Base-by-base conservation (phyloP, 2,329 filamentous ascomycete species). In the Neofusicoccum laricinum region DNA sequence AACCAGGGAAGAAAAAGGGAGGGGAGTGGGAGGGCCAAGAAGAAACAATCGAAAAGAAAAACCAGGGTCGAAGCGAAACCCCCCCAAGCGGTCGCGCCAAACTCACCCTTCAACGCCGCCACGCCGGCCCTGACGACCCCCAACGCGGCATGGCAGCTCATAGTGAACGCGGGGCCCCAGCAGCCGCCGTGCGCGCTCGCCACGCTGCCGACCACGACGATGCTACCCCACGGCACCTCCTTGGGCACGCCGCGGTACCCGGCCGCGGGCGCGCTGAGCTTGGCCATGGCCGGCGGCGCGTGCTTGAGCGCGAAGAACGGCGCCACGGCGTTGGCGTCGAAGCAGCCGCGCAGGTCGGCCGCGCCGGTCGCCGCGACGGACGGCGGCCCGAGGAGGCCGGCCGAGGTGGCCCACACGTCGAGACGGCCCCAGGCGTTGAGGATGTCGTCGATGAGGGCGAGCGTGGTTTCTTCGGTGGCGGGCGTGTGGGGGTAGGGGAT, bases 301-400 rank as follows among this genome's bases (percentile, higher is more conserved):
- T 88, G 88, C 71, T 88, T 88, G 66, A 88, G 78, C 1, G 86
- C 86, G 68, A 87, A 88, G 77, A 89, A 88, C 2, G 86, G 85
- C 6, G 85, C 84, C 74, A 88, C 81, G 43, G 80, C 81, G 69
- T 88, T 87, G 2, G 84, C 83, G 69, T 88, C 85, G 71, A 88
- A 87, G 66, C 83, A 84, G 51, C 81, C 82, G 70, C 82, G 80
- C 14, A 88, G 76, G 69, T 86, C 85, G 11, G 77, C 74, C 0
- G 86, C 84, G 0, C 83, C 84, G 1, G 86, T 88, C 14, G 79
- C 79, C 36, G 81, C 80, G 65, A 88, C 84, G 0, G 82, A 82
- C 0, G 84, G 78, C 0, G 86, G 86, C 0, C 85, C 86, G 0
- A 87, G 80, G 1, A 87, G 78, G 7, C 83, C 84, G 0, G 85